Conservation (phyloP, 1,139 yeast species). For the Taphrina deformans region DNA sequence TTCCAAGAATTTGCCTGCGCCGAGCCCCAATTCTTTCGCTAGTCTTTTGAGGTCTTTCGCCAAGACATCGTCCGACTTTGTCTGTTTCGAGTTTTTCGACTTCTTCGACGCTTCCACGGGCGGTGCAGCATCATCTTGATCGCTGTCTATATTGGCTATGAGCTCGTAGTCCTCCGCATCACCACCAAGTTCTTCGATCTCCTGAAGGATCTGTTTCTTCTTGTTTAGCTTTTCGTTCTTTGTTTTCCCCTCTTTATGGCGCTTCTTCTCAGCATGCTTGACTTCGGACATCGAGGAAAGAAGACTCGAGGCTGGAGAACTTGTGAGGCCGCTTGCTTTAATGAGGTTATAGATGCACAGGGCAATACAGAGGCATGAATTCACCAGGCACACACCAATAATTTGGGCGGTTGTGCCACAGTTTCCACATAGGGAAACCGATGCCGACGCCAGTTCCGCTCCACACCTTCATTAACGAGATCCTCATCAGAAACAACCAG, state of each 20-base stretch:
- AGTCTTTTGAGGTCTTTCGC: conserved; percentile 46
- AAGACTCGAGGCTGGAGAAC: no score
- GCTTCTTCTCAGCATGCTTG: conserved; percentile 24
- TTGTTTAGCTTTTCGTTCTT: conserved; percentile 9
- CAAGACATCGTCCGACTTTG: conserved; percentile 64
- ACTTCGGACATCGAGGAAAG: conserved; percentile 14
- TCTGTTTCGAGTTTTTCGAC: conserved; percentile 53
- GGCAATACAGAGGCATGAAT: no score
- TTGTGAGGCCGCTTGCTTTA: no score
- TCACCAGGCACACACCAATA: conserved; percentile 6
- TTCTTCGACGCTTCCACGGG: conserved; percentile 40
- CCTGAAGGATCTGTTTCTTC: conserved; percentile 38
- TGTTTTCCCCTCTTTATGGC: conserved; percentile 21
- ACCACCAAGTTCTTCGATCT: conserved; percentile 58
- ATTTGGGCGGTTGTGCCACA: background rate
- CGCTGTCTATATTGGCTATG: conserved; percentile 52
- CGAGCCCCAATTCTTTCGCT: conserved; percentile 54
- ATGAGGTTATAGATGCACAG: no score
- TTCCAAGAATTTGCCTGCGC: conserved; percentile 60
- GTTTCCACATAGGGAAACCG: background rate
- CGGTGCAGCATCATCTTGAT: conserved; percentile 48
- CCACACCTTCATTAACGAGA: background rate
- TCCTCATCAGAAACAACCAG: no score
- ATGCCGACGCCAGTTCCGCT: background rate
- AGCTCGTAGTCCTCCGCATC: conserved; percentile 63